Evolutionary conservation across 2,329 filamentous ascomycete genomes (phyloP), one percentile per base, ranked within the genome.

Genomic region (Proliferodiscus dingleyae): DNA sequence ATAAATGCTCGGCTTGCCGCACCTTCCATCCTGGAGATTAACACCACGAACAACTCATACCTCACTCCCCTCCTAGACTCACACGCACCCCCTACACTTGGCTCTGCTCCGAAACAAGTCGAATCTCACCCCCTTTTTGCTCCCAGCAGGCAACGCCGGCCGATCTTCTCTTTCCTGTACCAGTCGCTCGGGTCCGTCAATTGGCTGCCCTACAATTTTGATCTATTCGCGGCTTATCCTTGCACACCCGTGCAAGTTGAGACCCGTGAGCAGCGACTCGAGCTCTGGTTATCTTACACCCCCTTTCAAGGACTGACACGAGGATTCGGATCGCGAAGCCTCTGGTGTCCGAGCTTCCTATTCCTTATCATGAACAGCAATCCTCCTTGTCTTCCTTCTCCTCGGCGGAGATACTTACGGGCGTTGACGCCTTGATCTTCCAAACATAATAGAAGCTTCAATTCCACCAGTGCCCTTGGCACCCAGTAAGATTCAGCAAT

Each of bases 351-450:
- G 43, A 53, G 51, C 49, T 50, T 40, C 44, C 29, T 42, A 47
- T 41, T 50, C 39, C 55, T 59, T 62, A 63, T 62, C 60, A 63
- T 64, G 61, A 63, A 56, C 61, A 54, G 57, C 59, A 54, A 59
- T 58, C 59, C 56, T 55, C 55, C 56, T 52, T 54, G 53, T 51
- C 52, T 60, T 49, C 49, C 47, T 57, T 61, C 61, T 64, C 61
- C 61, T 53, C 45, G 52, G 40, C 55, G 61, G 61, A 62, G 61
- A 63, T 54, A 60, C 49, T 50, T 58, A 23, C 53, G 54, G 55
- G 55, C 57, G 40, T 55, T 62, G 45, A 61, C 54, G 56, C 60
- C 61, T 61, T 63, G 58, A 61, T 53, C 46, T 41, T 37, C 22
- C 46, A 48, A 33, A 34, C 38, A 26, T 6, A 26, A 26, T 26